Conservation (phyloP, 441 rosid genomes). For the Populus tomentosa region DNA sequence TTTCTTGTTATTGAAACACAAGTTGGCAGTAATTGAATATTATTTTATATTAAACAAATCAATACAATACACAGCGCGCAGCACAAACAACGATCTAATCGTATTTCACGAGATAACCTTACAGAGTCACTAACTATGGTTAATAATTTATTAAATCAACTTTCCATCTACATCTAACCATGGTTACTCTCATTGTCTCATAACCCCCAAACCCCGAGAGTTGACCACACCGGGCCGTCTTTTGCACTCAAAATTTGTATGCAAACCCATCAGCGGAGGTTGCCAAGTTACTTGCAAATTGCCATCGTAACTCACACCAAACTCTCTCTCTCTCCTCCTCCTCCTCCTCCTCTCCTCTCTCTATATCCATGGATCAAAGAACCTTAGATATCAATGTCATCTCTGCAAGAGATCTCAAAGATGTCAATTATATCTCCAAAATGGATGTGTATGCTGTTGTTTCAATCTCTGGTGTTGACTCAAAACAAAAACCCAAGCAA, state of each 20-base stretch:
- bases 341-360: background rate
- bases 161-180: background rate
- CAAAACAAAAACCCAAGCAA: constrained; percentile 22
- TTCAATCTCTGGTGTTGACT: constrained; percentile 37
- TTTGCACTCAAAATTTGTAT: no score
- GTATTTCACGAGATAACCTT: no score
- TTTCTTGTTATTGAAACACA: no score
- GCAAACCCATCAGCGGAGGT: no score
- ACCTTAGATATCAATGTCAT: constrained; percentile 42
- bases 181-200: no score
- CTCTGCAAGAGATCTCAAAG: constrained; percentile 47
- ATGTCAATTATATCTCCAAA: constrained; percentile 45
- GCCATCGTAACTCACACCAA: no score
- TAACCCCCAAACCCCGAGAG: background rate
- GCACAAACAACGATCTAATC: no score
- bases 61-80: no score
- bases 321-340: background rate
- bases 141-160: background rate
- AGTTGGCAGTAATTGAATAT: no score
- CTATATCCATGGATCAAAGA: constrained; percentile 31
- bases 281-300: no score
- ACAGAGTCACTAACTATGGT: constrained; percentile 4
- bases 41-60: no score
- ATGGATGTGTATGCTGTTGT: constrained; percentile 64
- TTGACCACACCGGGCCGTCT: background rate